These are phyloP conservation scores for Fusarium acutatum DNA, from an alignment of 2,329 filamentous ascomycete genomes.

Conservation along the genomic window DNA sequence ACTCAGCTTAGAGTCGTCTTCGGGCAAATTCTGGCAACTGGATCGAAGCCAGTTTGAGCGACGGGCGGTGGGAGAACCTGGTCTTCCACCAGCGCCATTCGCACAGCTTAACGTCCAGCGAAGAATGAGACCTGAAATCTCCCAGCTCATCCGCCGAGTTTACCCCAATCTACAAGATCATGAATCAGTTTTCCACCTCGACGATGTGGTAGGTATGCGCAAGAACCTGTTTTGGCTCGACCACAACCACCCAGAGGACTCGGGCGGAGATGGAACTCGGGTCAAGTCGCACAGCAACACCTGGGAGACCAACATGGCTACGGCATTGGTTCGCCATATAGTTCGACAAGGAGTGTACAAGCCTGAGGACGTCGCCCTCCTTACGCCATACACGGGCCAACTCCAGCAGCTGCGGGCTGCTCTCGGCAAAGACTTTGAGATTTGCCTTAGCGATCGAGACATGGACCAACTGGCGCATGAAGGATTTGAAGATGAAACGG, in stretches of 20 bases:
- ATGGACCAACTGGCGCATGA: constrained; percentile 55
- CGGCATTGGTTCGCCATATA: constrained; percentile 70
- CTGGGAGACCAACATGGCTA: constrained; percentile 71
- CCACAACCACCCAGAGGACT: constrained; percentile 52
- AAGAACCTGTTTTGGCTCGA: background rate
- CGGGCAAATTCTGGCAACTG: constrained; percentile 44
- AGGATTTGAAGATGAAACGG: background rate
- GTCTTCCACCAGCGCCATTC: constrained; percentile 34
- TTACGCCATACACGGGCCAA: constrained; percentile 73
- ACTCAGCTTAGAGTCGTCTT: constrained; percentile 45
- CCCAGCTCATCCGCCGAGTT: constrained; percentile 65
- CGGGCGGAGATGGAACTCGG: constrained; percentile 41
- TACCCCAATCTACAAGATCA: constrained; percentile 67
- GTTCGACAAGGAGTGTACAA: constrained; percentile 70
- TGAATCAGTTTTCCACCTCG: too few relatives aligned
- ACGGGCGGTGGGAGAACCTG: constrained; percentile 44
- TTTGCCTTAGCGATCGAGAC: constrained; percentile 72
- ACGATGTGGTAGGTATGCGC: too few relatives aligned
- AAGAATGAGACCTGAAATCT: constrained; percentile 72
- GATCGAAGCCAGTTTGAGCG: constrained; percentile 45
- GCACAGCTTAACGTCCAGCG: constrained; percentile 64
- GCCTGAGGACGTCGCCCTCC: constrained; percentile 70
- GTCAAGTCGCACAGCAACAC: constrained; percentile 61
- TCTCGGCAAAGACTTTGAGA: constrained; percentile 61
- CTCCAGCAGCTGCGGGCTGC: constrained; percentile 58